These are phyloP conservation scores for Trichoderma sp. DNA, from an alignment of 2,329 filamentous ascomycete genomes.

Conservation along the genomic window DNA sequence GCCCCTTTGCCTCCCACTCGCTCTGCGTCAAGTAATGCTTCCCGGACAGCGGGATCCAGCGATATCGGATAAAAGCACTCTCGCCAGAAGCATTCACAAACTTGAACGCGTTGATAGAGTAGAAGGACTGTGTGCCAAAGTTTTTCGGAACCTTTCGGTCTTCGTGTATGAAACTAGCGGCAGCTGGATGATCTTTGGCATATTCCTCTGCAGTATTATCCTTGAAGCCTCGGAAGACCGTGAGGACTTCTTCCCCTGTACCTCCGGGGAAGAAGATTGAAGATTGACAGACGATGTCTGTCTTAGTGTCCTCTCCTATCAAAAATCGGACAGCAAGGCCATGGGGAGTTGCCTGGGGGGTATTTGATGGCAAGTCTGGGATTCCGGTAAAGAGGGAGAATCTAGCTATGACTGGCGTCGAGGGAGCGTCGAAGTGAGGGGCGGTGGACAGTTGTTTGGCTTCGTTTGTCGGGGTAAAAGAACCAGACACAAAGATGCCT, in stretches of 20 bases:
- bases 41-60: conserved; percentile 13
- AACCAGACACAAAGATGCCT: conserved; percentile 21
- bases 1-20: conserved; percentile 1
- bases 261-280: not conserved
- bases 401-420: conserved; percentile 17
- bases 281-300: conserved; percentile 16
- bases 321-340: conserved; percentile 12
- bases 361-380: conserved; percentile 2
- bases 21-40: conserved; percentile 1
- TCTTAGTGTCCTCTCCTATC: conserved; percentile 8
- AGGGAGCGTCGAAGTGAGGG: conserved; percentile 18
- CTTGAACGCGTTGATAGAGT: conserved; percentile 22
- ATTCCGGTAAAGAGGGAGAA: conserved; percentile 19
- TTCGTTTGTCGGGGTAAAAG: conserved; percentile 27
- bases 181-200: conserved; percentile 3
- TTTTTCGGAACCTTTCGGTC: not conserved
- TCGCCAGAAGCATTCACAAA: conserved; percentile 5
- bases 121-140: conserved; percentile 13
- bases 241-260: not conserved
- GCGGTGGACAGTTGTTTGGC: conserved; percentile 19
- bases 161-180: not conserved
- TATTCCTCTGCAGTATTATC: conserved; percentile 6
- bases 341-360: conserved; percentile 14
- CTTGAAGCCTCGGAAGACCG: not conserved
- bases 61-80: conserved; percentile 10